Evolutionary conservation across 2,329 filamentous ascomycete genomes (phyloP).

Genomic region (Amylocarpus encephaloides): DNA sequence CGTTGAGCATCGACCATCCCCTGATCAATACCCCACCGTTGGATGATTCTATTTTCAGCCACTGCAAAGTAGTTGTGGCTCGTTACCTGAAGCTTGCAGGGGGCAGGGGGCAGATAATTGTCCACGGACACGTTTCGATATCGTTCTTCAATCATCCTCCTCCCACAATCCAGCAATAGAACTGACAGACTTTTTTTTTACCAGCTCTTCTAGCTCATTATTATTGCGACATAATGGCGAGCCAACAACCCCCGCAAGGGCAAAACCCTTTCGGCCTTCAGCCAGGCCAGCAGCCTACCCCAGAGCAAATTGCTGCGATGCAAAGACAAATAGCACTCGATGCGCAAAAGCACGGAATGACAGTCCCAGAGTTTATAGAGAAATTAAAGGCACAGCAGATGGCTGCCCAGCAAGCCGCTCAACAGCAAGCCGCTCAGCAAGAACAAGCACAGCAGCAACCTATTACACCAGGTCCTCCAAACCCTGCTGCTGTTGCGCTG

Average conservation of each 20-base stretch:
- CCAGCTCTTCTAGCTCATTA: too few relatives aligned
- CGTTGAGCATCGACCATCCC: too few relatives aligned
- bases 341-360: constrained; percentile 77
- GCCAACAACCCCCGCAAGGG: constrained; percentile 20
- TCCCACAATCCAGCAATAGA: too few relatives aligned
- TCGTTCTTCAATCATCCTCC: too few relatives aligned
- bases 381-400: constrained; percentile 53
- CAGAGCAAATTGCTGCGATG: constrained; percentile 80
- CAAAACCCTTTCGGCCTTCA: constrained; percentile 20
- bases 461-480: constrained; percentile 72
- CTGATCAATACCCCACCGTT: too few relatives aligned
- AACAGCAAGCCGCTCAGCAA: constrained; percentile 37
- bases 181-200: too few relatives aligned
- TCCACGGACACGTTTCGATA: too few relatives aligned
- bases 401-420: constrained; percentile 45
- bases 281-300: constrained; percentile 51
- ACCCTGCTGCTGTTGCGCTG: constrained; percentile 80
- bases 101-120: too few relatives aligned
- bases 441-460: constrained; percentile 53
- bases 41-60: too few relatives aligned
- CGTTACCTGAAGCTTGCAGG: too few relatives aligned
- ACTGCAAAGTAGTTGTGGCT: too few relatives aligned
- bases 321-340: constrained; percentile 77
- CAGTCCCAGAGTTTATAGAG: constrained; percentile 76
- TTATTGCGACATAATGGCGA: constrained; percentile 10